phyloP scores from a whole-genome alignment of 805 yeast species.

The Priceomyces melissophilus region DNA sequence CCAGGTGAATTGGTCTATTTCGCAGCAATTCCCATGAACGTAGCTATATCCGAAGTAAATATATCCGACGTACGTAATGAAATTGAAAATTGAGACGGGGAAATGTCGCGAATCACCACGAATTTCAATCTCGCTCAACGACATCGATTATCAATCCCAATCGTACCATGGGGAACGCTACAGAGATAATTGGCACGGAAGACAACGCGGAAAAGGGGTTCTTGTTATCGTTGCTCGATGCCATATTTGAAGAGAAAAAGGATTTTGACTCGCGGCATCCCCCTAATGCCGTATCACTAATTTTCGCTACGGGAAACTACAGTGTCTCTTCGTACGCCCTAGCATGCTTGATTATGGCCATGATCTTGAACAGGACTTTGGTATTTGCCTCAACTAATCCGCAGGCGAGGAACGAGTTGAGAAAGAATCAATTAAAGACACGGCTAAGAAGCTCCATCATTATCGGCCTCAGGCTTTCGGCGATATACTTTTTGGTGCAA shows the following conservation, averaged over 20 bases:
- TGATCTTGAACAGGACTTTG: constrained; percentile 35
- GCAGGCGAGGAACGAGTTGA: constrained; percentile 6
- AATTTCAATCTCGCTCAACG: too few relatives aligned
- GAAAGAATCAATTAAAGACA: not conserved
- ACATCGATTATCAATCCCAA: too few relatives aligned
- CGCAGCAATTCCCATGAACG: too few relatives aligned
- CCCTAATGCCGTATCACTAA: not conserved
- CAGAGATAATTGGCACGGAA: too few relatives aligned
- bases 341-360: constrained; percentile 35
- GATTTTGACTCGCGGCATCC: not conserved
- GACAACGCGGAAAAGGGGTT: not conserved
- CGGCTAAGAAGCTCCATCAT: constrained; percentile 10
- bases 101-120: too few relatives aligned
- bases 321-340: constrained; percentile 37
- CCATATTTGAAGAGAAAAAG: constrained; percentile 13
- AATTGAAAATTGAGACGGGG: too few relatives aligned
- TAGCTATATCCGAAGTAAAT: too few relatives aligned
- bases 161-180: too few relatives aligned
- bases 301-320: constrained; percentile 18
- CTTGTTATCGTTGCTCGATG: constrained; percentile 11
- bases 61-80: too few relatives aligned
- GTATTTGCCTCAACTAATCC: constrained; percentile 36
- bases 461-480: constrained; percentile 25
- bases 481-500: constrained; percentile 21
- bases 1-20: too few relatives aligned